A percentile compares a stretch with the other conserved stretches of the same genome.
Evolutionary conservation across 495 filamentous ascomycete species (phyloP).

Genomic region (Penicillium turbatum): DNA sequence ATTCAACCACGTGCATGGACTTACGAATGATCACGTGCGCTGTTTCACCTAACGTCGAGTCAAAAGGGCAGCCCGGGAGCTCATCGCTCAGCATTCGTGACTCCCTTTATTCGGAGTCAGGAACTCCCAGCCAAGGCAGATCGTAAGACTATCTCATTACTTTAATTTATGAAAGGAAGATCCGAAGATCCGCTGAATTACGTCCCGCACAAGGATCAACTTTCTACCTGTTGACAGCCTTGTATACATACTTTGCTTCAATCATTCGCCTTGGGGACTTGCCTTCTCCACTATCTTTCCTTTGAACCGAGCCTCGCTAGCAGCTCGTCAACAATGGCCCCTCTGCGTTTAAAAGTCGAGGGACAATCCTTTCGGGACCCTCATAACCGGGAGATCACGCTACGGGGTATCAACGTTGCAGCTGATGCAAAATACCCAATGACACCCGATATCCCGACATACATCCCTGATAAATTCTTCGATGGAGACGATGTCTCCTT

Average conservation of each 20-base stretch:
- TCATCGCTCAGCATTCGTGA: not conserved
- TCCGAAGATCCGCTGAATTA: not conserved
- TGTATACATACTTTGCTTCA: not conserved
- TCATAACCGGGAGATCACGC: slow-evolving; percentile 61
- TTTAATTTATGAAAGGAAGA: not conserved
- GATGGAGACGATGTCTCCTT: slow-evolving; percentile 92
- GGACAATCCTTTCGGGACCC: slow-evolving; percentile 73
- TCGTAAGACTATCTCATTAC: not conserved
- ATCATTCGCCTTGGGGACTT: not conserved
- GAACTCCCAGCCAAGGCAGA: not conserved
- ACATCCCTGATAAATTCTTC: slow-evolving; percentile 75
- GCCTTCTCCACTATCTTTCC: not conserved
- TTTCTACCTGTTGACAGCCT: not conserved
- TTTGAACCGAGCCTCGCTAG: not conserved
- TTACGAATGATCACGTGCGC: slow-evolving; percentile 3
- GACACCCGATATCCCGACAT: slow-evolving; percentile 73
- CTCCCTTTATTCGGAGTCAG: not conserved
- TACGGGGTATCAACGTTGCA: slow-evolving; percentile 67
- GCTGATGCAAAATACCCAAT: slow-evolving; percentile 70
- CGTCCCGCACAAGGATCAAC: not conserved
- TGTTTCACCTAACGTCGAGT: not conserved
- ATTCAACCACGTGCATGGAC: too few species aligned
- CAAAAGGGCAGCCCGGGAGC: not conserved
- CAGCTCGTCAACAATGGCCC: slow-evolving; percentile 29
- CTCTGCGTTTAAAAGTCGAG: slow-evolving; percentile 65